Evolutionary conservation across 768 basidiomycete species (phyloP).

Genomic region (Leucosporidium creatinivorum): DNA sequence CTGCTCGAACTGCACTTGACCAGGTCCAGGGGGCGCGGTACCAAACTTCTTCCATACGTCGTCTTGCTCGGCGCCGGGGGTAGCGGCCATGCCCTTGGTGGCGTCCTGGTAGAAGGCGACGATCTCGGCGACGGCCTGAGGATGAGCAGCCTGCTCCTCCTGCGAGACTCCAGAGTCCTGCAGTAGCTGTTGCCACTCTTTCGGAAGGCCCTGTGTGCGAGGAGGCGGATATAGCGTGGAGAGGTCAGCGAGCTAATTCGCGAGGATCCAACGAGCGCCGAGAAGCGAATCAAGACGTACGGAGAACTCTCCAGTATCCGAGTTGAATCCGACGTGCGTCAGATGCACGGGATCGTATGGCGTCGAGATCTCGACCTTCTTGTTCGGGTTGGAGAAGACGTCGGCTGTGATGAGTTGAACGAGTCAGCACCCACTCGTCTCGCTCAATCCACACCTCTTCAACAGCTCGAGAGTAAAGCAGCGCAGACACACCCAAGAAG

Average conservation of each 20-base stretch:
- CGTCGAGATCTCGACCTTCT: constrained; percentile 73
- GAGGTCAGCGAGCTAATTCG: background rate
- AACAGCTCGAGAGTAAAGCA: background rate
- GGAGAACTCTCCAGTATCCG: constrained; percentile 95
- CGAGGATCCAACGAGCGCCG: no score
- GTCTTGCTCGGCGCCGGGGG: constrained; percentile 42
- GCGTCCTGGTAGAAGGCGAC: constrained; percentile 86
- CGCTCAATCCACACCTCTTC: background rate
- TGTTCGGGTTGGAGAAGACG: constrained; percentile 35
- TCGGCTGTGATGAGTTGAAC: constrained; percentile 17
- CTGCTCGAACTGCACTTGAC: constrained; percentile 14
- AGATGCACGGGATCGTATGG: constrained; percentile 99
- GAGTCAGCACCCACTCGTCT: background rate
- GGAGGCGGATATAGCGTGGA: no score
- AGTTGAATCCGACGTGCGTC: constrained; percentile 98
- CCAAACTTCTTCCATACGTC: constrained; percentile 71
- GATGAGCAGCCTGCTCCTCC: constrained; percentile 92
- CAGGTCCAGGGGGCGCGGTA: background rate
- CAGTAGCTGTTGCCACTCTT: constrained; percentile 96
- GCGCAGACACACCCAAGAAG: constrained; percentile 22
- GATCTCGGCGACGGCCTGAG: constrained; percentile 95
- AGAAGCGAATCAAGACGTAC: constrained; percentile 32
- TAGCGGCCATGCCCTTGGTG: constrained; percentile 48
- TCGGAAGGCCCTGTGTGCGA: constrained; percentile 65
- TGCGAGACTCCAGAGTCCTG: constrained; percentile 87